Conservation (phyloP, 202 grass and related monocot genomes). For the Saccharum hybrid region DNA sequence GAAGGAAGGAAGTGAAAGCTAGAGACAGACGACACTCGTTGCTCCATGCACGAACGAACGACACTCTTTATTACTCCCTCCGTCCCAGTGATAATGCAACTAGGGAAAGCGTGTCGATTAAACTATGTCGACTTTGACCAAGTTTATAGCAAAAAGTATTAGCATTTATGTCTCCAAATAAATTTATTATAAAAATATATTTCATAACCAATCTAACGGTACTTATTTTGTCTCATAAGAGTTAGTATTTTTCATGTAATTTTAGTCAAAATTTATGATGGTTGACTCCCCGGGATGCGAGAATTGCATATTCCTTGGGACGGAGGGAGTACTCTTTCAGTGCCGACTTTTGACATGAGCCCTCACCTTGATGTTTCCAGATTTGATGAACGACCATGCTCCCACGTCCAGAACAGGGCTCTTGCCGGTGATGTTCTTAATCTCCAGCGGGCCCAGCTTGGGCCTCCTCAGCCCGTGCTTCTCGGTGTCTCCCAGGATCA, state of each 20-base stretch:
- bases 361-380: conserved; percentile 79
- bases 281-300: no score
- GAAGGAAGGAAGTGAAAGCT: not conserved
- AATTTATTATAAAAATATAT: no score
- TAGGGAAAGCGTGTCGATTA: no score
- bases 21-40: not conserved
- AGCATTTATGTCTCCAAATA: no score
- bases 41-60: not conserved
- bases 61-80: not conserved
- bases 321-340: not conserved
- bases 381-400: conserved; percentile 84
- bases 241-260: no score
- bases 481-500: conserved; percentile 72
- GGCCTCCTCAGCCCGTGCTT: conserved; percentile 81
- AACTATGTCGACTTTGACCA: no score
- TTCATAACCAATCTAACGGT: no score
- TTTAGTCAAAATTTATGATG: no score
- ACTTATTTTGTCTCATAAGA: no score
- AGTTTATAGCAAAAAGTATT: no score
- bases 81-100: no score
- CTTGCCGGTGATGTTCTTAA: conserved; percentile 82
- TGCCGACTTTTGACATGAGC: conserved; percentile 22
- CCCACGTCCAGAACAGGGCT: conserved; percentile 94
- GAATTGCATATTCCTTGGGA: no score
- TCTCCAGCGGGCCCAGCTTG: conserved; percentile 84